phyloP scores from a whole-genome alignment of 2,329 filamentous ascomycete species.

The Colletotrichum sp. region DNA sequence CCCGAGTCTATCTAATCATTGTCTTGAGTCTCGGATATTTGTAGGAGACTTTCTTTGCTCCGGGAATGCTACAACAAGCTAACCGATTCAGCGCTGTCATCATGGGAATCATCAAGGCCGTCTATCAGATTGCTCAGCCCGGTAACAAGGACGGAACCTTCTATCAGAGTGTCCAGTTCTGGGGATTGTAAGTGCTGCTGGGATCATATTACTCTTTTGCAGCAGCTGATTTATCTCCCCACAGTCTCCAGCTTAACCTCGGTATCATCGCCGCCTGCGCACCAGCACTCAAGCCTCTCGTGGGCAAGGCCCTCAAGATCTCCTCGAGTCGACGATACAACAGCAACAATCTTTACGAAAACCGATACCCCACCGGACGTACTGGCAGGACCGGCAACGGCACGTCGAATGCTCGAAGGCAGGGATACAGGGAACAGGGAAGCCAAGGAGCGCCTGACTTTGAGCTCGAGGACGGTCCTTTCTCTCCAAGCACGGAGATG shows the following conservation, averaged over 20 bases:
- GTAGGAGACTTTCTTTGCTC: slow-evolving; percentile 25
- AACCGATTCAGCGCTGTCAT: slow-evolving; percentile 34
- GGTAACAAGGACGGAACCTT: slow-evolving; percentile 35
- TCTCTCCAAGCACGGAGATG: not conserved
- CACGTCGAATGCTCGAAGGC: not conserved
- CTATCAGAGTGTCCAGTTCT: slow-evolving; percentile 31
- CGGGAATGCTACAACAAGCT: not conserved
- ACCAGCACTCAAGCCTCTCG: slow-evolving; percentile 40
- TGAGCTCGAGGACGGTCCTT: not conserved
- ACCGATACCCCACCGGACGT: slow-evolving; percentile 3
- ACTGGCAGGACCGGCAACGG: not conserved
- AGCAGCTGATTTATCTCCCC: not conserved
- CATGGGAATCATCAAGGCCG: slow-evolving; percentile 42
- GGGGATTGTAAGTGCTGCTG: slow-evolving; percentile 34
- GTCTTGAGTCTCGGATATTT: slow-evolving; percentile 47
- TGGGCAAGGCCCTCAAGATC: slow-evolving; percentile 31
- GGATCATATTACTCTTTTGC: not conserved
- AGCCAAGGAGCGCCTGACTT: slow-evolving; percentile 6
- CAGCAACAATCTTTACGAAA: slow-evolving; percentile 4
- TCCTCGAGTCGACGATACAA: slow-evolving; percentile 19
- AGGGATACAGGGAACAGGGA: slow-evolving; percentile 7
- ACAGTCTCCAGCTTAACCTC: slow-evolving; percentile 43
- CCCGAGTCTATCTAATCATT: slow-evolving; percentile 40
- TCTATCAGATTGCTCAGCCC: slow-evolving; percentile 37
- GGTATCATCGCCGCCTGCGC: slow-evolving; percentile 44